phyloP scores from a whole-genome alignment of 495 filamentous ascomycete species.

The Diplogelasinospora grovesii region DNA sequence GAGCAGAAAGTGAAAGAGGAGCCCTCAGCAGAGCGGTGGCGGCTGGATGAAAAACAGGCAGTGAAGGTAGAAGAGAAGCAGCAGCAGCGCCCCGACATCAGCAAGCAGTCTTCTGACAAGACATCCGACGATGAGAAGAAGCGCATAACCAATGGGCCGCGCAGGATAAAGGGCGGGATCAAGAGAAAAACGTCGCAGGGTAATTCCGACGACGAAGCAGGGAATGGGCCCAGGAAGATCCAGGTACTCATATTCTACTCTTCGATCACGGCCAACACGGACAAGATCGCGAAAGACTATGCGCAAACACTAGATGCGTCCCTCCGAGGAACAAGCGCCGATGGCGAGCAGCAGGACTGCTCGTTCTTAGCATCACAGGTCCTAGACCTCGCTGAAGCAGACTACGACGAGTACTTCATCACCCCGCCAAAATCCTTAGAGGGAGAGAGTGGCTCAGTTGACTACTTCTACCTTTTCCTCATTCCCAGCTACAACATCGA shows the following conservation, averaged over 20 bases:
- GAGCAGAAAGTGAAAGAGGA: constrained; percentile 12
- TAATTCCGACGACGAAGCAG: constrained; percentile 8
- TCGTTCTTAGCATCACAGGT: constrained; percentile 57
- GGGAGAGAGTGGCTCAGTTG: constrained; percentile 30
- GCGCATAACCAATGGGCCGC: constrained; percentile 25
- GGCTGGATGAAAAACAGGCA: not conserved
- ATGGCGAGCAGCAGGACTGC: not conserved
- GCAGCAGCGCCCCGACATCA: too few species aligned
- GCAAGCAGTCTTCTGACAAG: too few species aligned
- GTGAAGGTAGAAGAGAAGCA: too few species aligned
- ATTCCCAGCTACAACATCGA: constrained; percentile 91
- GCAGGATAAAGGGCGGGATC: constrained; percentile 44
- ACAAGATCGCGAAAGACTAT: constrained; percentile 55
- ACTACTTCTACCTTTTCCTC: constrained; percentile 76
- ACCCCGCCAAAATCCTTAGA: constrained; percentile 42
- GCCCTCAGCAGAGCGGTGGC: too few species aligned
- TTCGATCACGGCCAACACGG: constrained; percentile 74
- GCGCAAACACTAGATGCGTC: constrained; percentile 33
- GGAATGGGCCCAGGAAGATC: constrained; percentile 40
- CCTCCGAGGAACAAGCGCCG: constrained; percentile 4
- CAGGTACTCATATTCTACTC: constrained; percentile 84
- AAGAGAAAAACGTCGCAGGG: constrained; percentile 23
- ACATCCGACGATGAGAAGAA: constrained; percentile 10
- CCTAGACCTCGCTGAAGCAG: constrained; percentile 75
- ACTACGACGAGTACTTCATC: constrained; percentile 89